A percentile compares a stretch with the other conserved stretches of the same genome.
These are phyloP conservation scores for Phymatotrichopsis omnivora DNA, from an alignment of 2,329 filamentous ascomycete species.

Conservation along the genomic window DNA sequence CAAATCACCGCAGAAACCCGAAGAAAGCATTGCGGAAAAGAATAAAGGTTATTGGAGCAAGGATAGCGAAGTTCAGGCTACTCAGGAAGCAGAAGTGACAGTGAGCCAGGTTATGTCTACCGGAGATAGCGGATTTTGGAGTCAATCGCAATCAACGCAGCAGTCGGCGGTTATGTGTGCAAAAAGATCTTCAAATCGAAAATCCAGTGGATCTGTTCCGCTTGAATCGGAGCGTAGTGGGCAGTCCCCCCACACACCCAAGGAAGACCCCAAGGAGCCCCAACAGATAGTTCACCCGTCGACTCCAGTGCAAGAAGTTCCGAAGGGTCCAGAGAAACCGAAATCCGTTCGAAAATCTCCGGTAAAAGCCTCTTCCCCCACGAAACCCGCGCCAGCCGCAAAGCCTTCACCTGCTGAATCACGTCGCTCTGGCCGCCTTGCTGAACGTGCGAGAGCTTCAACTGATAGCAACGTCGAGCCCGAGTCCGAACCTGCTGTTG, in stretches of 20 bases:
- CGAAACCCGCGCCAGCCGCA: background rate
- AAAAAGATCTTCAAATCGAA: no score
- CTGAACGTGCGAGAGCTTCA: slow-evolving; percentile 24
- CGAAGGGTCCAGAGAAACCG: background rate
- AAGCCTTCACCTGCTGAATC: slow-evolving; percentile 1
- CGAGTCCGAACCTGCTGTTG: background rate
- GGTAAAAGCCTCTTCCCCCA: background rate
- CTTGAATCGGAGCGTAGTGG: background rate
- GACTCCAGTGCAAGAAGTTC: background rate
- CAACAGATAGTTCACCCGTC: no score
- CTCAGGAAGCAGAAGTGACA: slow-evolving; percentile 1
- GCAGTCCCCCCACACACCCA: background rate
- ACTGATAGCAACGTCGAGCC: no score
- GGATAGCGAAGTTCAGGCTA: slow-evolving; percentile 11
- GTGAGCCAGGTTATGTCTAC: slow-evolving; percentile 7
- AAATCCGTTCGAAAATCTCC: background rate
- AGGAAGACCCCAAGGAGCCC: no score
- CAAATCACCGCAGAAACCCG: slow-evolving; percentile 11
- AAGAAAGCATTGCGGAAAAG: slow-evolving; percentile 12
- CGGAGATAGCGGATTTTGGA: slow-evolving; percentile 25
- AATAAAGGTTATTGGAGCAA: slow-evolving; percentile 2
- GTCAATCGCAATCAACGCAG: slow-evolving; percentile 17
- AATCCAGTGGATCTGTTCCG: no score
- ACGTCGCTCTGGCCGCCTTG: slow-evolving; percentile 29
- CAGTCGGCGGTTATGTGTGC: slow-evolving; percentile 5